Conservation (phyloP, 305 asterid genomes). For the Ilex paraguariensis region DNA sequence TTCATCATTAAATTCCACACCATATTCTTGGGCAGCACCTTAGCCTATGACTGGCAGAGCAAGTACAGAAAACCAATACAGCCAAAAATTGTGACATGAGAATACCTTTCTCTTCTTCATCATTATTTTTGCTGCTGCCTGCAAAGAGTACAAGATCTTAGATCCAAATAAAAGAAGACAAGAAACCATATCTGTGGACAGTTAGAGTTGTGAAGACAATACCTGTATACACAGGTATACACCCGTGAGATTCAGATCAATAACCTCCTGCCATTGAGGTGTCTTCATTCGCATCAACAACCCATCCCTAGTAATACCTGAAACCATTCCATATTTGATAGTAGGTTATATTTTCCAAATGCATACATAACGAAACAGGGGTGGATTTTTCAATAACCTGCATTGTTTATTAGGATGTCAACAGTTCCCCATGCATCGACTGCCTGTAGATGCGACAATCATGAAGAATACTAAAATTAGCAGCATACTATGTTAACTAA, state of each 20-base stretch:
- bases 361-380: background rate
- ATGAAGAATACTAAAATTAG: conserved; percentile 16
- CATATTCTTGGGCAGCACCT: background rate
- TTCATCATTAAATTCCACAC: background rate
- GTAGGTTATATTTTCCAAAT: background rate
- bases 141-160: conserved; percentile 25
- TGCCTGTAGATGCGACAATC: conserved; percentile 50
- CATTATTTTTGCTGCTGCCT: conserved; percentile 96
- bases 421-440: conserved; percentile 91
- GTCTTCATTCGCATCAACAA: conserved; percentile 93
- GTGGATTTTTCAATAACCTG: conserved; percentile 37
- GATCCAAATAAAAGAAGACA: conserved; percentile 15
- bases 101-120: conserved; percentile 93
- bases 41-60: background rate
- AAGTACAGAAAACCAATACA: background rate
- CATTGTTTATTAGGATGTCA: conserved; percentile 83
- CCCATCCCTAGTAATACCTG: conserved; percentile 95
- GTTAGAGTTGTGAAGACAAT: conserved; percentile 12
- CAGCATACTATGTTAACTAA: conserved; percentile 13
- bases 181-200: conserved; percentile 5
- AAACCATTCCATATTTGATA: conserved; percentile 12
- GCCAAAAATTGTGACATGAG: background rate
- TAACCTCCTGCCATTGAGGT: conserved; percentile 96
- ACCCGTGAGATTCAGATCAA: conserved; percentile 91
- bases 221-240: conserved; percentile 95